Evolutionary conservation across 108 stramenopile species (phyloP).

Genomic region (Aureococcus anophagefferens): DNA sequence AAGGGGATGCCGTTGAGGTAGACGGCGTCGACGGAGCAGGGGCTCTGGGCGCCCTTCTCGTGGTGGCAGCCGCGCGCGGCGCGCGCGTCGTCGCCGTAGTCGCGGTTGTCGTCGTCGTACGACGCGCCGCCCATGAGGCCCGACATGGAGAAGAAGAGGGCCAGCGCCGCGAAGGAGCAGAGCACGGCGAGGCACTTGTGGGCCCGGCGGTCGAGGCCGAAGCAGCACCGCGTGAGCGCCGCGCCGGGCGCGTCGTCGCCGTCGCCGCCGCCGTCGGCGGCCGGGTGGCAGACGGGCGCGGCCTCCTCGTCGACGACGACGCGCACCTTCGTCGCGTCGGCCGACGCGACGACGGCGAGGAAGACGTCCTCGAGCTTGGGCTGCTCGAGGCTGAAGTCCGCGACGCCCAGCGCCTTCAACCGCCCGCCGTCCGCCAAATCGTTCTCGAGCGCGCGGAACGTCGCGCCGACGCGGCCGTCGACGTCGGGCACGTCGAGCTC

Average conservation of each 20-base stretch:
- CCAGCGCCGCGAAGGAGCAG: neutral
- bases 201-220: neutral
- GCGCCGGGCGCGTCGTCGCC: too few relatives aligned
- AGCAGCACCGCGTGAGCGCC: neutral
- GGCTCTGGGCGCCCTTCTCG: neutral
- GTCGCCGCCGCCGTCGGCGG: neutral
- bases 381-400: constrained; percentile 18
- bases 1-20: neutral
- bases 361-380: constrained; percentile 33
- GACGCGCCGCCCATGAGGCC: neutral
- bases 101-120: neutral
- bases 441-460: constrained; percentile 21
- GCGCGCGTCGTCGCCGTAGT: neutral
- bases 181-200: neutral
- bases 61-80: neutral
- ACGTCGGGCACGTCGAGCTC: constrained; percentile 2
- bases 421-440: too few relatives aligned
- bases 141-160: neutral
- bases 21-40: neutral
- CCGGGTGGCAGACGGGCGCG: neutral
- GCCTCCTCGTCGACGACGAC: neutral
- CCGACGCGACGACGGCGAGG: neutral
- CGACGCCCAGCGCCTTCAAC: too few relatives aligned
- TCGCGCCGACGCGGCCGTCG: neutral
- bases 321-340: neutral